phyloP scores from a whole-genome alignment of 164 flowering plant species.

The Protea cynaroides region DNA sequence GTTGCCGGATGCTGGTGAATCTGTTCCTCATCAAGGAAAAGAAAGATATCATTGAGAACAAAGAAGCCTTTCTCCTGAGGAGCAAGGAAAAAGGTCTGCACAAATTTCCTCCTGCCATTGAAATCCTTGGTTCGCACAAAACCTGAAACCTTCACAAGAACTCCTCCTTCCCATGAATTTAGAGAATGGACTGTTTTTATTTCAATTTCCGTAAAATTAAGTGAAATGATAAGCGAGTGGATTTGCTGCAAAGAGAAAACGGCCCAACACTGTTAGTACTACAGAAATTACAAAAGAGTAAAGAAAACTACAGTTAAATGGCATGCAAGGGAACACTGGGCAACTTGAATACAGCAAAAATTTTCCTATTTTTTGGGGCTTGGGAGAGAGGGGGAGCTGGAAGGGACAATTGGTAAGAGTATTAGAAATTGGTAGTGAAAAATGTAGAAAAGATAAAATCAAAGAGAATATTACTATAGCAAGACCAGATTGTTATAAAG shows the following conservation, averaged over 20 bases:
- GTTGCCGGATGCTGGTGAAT: slow-evolving; percentile 48
- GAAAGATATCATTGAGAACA: slow-evolving; percentile 90
- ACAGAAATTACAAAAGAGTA: background rate
- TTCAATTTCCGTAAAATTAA: slow-evolving; percentile 56
- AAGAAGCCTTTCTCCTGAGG: slow-evolving; percentile 93
- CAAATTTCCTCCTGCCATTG: slow-evolving; percentile 55
- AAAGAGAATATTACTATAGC: no score
- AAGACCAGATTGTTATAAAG: no score
- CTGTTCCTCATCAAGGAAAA: slow-evolving; percentile 63
- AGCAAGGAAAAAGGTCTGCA: slow-evolving; percentile 86
- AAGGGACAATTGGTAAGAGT: no score
- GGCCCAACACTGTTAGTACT: background rate
- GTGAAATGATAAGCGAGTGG: slow-evolving; percentile 63
- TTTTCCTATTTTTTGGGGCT: no score
- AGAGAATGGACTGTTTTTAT: slow-evolving; percentile 65
- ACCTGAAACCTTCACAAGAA: slow-evolving; percentile 81
- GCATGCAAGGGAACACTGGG: no score
- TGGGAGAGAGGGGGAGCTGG: no score
- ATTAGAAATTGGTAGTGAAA: no score
- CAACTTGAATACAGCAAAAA: no score
- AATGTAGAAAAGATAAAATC: no score
- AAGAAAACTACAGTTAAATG: no score
- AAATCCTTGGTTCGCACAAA: slow-evolving; percentile 48
- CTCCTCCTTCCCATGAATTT: slow-evolving; percentile 87
- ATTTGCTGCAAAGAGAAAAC: slow-evolving; percentile 62